phyloP scores from a whole-genome alignment of 2,329 filamentous ascomycete genomes.

The Trichoderma koningii region DNA sequence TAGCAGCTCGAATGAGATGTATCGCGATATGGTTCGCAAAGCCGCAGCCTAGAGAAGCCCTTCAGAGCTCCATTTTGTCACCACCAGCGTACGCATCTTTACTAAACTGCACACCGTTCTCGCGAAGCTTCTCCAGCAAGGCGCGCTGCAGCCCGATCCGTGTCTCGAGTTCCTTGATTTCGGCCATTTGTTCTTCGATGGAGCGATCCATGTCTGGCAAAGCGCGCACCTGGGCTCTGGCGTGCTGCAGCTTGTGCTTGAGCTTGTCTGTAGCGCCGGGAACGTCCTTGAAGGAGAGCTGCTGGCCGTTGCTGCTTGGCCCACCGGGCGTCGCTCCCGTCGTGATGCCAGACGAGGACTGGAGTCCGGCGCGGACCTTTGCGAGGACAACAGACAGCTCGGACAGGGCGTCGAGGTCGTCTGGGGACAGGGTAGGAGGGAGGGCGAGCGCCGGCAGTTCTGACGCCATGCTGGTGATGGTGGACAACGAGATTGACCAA shows the following conservation, averaged over 20 bases:
- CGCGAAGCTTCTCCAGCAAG: slow-evolving; percentile 57
- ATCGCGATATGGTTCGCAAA: background rate
- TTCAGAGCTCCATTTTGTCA: slow-evolving; percentile 49
- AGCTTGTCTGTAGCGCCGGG: slow-evolving; percentile 75
- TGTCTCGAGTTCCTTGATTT: slow-evolving; percentile 67
- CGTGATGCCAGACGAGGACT: slow-evolving; percentile 45
- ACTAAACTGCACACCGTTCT: slow-evolving; percentile 44
- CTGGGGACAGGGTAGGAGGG: slow-evolving; percentile 70
- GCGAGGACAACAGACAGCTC: slow-evolving; percentile 77
- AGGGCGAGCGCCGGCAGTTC: slow-evolving; percentile 51
- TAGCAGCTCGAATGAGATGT: background rate
- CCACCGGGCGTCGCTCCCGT: slow-evolving; percentile 43
- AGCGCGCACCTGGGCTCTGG: slow-evolving; percentile 64
- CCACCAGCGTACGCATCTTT: slow-evolving; percentile 36
- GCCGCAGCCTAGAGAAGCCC: background rate
- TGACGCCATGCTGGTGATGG: slow-evolving; percentile 35
- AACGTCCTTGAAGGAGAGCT: slow-evolving; percentile 68
- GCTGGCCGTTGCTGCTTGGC: slow-evolving; percentile 41
- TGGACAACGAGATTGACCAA: background rate
- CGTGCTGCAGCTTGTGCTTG: slow-evolving; percentile 81
- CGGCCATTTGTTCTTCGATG: slow-evolving; percentile 68
- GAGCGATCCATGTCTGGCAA: slow-evolving; percentile 71
- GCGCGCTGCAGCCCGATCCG: slow-evolving; percentile 63
- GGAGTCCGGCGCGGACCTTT: slow-evolving; percentile 62
- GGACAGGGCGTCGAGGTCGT: slow-evolving; percentile 82